These are phyloP conservation scores for Helichrysum umbraculigerum DNA, from an alignment of 129 eudicot genomes.

Conservation along the genomic window DNA sequence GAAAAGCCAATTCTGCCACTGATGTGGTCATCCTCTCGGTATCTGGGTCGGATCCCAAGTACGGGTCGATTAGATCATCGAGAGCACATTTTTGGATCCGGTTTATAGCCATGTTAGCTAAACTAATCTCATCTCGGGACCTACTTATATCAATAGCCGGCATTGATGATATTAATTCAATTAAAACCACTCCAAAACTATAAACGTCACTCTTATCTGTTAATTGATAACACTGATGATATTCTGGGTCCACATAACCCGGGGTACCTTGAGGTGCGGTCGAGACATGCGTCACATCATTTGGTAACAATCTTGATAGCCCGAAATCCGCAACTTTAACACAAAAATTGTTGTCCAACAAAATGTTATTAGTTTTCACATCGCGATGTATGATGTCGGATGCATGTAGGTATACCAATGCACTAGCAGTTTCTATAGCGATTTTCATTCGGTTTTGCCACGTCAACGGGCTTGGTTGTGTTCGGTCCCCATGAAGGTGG, in stretches of 20 bases:
- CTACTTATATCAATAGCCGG: constrained; percentile 86
- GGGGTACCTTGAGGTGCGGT: constrained; percentile 99
- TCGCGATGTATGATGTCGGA: constrained; percentile 63
- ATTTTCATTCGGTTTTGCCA: constrained; percentile 79
- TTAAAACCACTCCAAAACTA: constrained; percentile 85
- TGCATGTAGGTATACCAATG: constrained; percentile 76
- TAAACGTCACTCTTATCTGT: constrained; percentile 87
- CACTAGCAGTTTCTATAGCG: constrained; percentile 78
- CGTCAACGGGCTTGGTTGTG: constrained; percentile 38
- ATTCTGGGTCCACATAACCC: constrained; percentile 88
- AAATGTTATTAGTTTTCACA: constrained; percentile 57
- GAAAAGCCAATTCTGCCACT: constrained; percentile 82
- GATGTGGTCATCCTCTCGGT: constrained; percentile 63
- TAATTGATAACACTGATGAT: constrained; percentile 74
- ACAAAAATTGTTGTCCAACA: constrained; percentile 41
- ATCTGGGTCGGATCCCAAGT: constrained; percentile 42
- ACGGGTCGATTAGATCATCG: constrained; percentile 62
- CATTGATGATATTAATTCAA: constrained; percentile 86
- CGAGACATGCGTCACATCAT: constrained; percentile 66
- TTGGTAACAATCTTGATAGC: constrained; percentile 64
- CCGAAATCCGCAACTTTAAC: constrained; percentile 68
- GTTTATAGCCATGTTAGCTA: constrained; percentile 70
- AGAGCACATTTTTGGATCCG: constrained; percentile 73
- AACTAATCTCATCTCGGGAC: constrained; percentile 70
- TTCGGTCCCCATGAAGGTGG: constrained; percentile 70